These are phyloP conservation scores for Colletotrichum lupini DNA, from an alignment of 2,329 filamentous ascomycete genomes.

Conservation along the genomic window DNA sequence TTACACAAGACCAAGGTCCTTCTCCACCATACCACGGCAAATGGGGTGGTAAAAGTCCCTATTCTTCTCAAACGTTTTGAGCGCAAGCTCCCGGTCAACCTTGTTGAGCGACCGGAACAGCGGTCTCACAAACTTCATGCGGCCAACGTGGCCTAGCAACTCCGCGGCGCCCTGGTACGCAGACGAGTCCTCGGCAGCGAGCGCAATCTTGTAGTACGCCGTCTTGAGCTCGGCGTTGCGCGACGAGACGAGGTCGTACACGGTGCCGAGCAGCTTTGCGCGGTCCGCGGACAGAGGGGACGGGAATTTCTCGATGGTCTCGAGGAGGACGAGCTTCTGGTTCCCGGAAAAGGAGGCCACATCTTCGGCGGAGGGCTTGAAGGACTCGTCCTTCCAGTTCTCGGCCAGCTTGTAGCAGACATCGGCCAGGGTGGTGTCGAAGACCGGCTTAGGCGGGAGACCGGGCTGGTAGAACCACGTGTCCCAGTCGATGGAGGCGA, in stretches of 20 bases:
- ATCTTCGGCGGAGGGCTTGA: slow-evolving; percentile 75
- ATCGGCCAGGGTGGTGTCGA: slow-evolving; percentile 89
- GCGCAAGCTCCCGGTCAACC: slow-evolving; percentile 78
- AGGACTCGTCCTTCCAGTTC: slow-evolving; percentile 78
- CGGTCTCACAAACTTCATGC: slow-evolving; percentile 97
- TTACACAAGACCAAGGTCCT: slow-evolving; percentile 69
- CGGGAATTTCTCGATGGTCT: slow-evolving; percentile 77
- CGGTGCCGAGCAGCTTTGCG: slow-evolving; percentile 77
- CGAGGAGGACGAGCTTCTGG: slow-evolving; percentile 92
- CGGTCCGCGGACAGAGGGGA: slow-evolving; percentile 72
- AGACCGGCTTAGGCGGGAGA: slow-evolving; percentile 88
- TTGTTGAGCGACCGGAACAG: slow-evolving; percentile 82
- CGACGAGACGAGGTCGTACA: slow-evolving; percentile 79
- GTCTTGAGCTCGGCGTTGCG: slow-evolving; percentile 88
- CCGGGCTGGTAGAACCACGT: slow-evolving; percentile 89
- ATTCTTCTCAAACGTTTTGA: slow-evolving; percentile 87
- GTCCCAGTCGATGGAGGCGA: slow-evolving; percentile 87
- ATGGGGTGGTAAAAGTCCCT: slow-evolving; percentile 97
- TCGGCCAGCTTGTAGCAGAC: slow-evolving; percentile 84
- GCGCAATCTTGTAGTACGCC: slow-evolving; percentile 82
- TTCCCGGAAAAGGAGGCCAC: slow-evolving; percentile 82
- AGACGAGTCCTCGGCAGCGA: slow-evolving; percentile 77
- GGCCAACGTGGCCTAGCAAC: slow-evolving; percentile 82
- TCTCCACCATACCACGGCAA: slow-evolving; percentile 86
- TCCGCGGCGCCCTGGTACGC: slow-evolving; percentile 78